phyloP scores from a whole-genome alignment of 2,329 filamentous ascomycete genomes.

The Aspergillus carbonarius region DNA sequence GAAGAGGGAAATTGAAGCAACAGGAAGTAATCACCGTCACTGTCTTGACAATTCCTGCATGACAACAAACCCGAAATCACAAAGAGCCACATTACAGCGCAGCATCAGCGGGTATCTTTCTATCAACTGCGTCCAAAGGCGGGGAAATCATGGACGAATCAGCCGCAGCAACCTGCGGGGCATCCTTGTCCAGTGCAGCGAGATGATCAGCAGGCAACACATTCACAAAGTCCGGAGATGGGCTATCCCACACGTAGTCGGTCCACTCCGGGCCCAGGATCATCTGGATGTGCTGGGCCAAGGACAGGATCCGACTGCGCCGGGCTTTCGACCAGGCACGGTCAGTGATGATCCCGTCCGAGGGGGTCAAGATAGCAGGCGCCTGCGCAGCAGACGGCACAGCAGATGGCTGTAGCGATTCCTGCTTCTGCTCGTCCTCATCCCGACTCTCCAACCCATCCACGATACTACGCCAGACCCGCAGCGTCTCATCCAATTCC shows the following conservation, averaged over 20 bases:
- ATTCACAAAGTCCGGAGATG: slow-evolving; percentile 44
- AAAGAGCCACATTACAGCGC: slow-evolving; percentile 1
- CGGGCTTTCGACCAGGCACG: slow-evolving; percentile 41
- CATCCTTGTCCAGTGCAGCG: slow-evolving; percentile 10
- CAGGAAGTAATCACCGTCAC: background rate
- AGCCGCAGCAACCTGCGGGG: background rate
- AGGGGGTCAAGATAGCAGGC: slow-evolving; percentile 34
- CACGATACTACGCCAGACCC: slow-evolving; percentile 54
- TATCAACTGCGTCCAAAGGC: slow-evolving; percentile 30
- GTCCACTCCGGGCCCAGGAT: slow-evolving; percentile 44
- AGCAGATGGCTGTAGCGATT: background rate
- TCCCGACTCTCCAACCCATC: slow-evolving; percentile 47
- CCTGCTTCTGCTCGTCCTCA: background rate
- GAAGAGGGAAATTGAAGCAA: background rate
- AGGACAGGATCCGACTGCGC: slow-evolving; percentile 33
- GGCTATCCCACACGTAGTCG: slow-evolving; percentile 48
- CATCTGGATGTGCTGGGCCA: slow-evolving; percentile 39
- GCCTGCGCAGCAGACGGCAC: slow-evolving; percentile 15
- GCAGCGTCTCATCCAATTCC: slow-evolving; percentile 63
- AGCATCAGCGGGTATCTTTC: slow-evolving; percentile 16
- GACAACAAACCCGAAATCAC: background rate
- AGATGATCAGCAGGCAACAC: slow-evolving; percentile 29
- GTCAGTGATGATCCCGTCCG: slow-evolving; percentile 38
- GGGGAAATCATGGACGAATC: slow-evolving; percentile 30
- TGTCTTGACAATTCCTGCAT: background rate